Evolutionary conservation across 2,329 filamentous ascomycete species (phyloP), one percentile per base, ranked within the genome.

Genomic region (Penicillium oxalicum): DNA sequence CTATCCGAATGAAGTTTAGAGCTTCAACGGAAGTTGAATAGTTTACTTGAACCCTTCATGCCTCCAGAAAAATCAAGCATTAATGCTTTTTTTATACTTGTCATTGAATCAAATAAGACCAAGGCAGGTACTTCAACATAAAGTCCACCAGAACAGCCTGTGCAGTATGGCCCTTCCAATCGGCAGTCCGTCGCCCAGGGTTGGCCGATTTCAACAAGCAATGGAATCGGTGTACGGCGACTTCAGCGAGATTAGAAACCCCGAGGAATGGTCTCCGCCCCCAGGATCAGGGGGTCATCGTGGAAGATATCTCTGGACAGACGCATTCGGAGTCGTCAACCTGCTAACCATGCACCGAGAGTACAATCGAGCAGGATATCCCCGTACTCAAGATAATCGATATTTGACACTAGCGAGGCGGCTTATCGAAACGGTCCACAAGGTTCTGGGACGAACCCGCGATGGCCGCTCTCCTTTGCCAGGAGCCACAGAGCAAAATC

Each of bases 301-400:
- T n/a, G 79, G 79, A 18, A 74, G 80, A 12, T 82, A 82, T 57
- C 71, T 82, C 24, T 82, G 79, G 80, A 81, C 77, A 0, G 80
- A 82, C 54, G 77, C 79, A 1, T 82, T 82, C 56, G 80, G 78
- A 4, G 75, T 83, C 6, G 55, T 82, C 50, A 81, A 82, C 59
- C 74, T 83, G 52, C 61, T 82, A 37, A 82, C 79, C 2, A 69
- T 83, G 2, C 70, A 74, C 52, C 65, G 65, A 5, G 71, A 76
- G 51, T 66, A 60, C 33, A 52, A 49, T 5, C 45, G 44, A 27
- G 47, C 48, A 13, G 45, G 50, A 2, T 54, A 13, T 6, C 40
- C 45, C 2, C 48, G 9, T 1, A 33, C 61, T 34, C 43, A 52
- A 1, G 60, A 71, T 29, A 56, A 64, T 9, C 63, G 60, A 38